phyloP scores from a whole-genome alignment of 2,329 filamentous ascomycete genomes.

The Sordariomycetes sp. region DNA sequence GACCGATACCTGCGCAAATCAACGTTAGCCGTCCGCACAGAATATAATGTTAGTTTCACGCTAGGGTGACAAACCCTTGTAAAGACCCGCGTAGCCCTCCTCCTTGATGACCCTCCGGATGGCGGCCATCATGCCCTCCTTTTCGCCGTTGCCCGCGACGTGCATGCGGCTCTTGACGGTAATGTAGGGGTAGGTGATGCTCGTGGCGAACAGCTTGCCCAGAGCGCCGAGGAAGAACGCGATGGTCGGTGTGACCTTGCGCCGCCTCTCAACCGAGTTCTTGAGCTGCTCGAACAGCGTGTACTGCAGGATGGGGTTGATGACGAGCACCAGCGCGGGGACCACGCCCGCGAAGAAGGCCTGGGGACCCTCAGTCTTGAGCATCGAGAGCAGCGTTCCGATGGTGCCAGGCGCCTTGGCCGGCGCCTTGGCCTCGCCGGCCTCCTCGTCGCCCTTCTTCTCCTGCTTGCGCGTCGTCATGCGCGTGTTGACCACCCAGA shows the following conservation, averaged over 20 bases:
- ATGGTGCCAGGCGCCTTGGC: conserved; percentile 45
- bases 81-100: conserved; percentile 84
- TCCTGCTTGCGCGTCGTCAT: conserved; percentile 58
- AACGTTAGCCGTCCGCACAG: conserved; percentile 8
- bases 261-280: conserved; percentile 65
- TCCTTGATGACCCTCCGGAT: conserved; percentile 70
- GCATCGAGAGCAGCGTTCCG: conserved; percentile 64
- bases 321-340: conserved; percentile 83
- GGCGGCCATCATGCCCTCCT: conserved; percentile 67
- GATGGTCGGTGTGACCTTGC: conserved; percentile 67
- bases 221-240: conserved; percentile 86
- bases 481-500: conserved; percentile 98
- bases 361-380: conserved; percentile 70
- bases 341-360: conserved; percentile 87
- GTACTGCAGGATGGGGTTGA: conserved; percentile 97
- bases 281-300: conserved; percentile 98
- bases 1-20: conserved; percentile 59
- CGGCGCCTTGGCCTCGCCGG: conserved; percentile 17
- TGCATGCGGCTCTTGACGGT: conserved; percentile 98
- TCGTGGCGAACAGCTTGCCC: conserved; percentile 88
- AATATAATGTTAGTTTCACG: background rate
- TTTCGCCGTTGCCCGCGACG: conserved; percentile 66
- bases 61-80: conserved; percentile 58
- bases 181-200: conserved; percentile 95
- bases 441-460: conserved; percentile 20